These are phyloP conservation scores for Malassezia globosa DNA, from an alignment of 1,284 basidiomycete genomes.

Conservation along the genomic window DNA sequence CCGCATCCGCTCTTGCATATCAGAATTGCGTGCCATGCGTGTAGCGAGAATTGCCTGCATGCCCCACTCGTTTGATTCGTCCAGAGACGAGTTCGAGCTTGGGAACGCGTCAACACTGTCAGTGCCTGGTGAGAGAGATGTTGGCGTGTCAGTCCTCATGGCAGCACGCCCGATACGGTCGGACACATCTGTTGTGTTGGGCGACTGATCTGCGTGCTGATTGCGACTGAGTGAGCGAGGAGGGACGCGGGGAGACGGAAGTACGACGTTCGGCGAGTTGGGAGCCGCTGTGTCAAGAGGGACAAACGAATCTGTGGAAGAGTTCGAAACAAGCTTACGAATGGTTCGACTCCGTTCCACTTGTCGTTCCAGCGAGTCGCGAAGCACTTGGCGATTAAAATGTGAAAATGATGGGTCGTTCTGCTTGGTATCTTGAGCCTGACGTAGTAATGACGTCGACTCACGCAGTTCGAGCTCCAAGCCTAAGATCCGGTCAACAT, in stretches of 20 bases:
- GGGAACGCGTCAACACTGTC: not conserved
- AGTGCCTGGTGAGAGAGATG: not conserved
- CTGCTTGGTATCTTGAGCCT: conserved; percentile 54
- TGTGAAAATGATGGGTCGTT: conserved; percentile 28
- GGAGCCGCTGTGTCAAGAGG: not conserved
- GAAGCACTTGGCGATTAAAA: conserved; percentile 51
- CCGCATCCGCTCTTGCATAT: conserved; percentile 39
- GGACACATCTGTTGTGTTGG: not conserved
- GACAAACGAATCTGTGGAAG: conserved; percentile 23
- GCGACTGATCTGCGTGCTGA: not conserved
- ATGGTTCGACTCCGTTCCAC: conserved; percentile 45
- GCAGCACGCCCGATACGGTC: conserved; percentile 11
- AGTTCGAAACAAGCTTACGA: conserved; percentile 38
- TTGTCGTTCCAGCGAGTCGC: conserved; percentile 50
- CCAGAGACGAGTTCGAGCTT: not conserved
- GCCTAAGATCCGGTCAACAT: conserved; percentile 75
- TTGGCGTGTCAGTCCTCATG: not conserved
- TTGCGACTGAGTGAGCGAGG: not conserved
- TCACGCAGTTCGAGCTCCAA: conserved; percentile 87
- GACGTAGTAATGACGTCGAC: conserved; percentile 68
- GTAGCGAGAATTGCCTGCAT: conserved; percentile 40
- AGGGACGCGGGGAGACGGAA: not conserved
- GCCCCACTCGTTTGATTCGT: conserved; percentile 40
- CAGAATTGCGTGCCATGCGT: conserved; percentile 41
- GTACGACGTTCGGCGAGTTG: not conserved